A percentile compares a stretch with the other conserved stretches of the same genome.
Evolutionary conservation across 208 protist species (phyloP).

Genomic region (Acanthamoeba polyphaga): DNA sequence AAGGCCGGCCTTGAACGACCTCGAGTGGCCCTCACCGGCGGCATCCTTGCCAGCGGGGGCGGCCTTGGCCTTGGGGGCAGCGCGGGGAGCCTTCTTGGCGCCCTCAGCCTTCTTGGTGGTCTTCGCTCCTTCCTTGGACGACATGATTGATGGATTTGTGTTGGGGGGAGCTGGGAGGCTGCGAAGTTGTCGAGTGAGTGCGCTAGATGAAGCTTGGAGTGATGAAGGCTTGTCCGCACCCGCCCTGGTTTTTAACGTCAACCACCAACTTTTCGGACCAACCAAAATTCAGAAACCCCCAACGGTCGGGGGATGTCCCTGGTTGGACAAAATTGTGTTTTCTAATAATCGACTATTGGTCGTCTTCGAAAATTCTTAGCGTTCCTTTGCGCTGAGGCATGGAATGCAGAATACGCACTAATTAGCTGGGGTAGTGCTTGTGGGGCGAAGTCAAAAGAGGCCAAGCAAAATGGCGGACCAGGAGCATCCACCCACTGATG

Average conservation of each 20-base stretch:
- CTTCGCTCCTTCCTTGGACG: conserved; percentile 7
- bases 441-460: background rate
- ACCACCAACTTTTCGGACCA: background rate
- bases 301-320: background rate
- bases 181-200: too few species aligned
- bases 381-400: too few species aligned
- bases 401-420: too few species aligned
- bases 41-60: conserved; percentile 9
- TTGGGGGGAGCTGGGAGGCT: too few species aligned
- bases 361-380: background rate
- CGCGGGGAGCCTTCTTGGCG: conserved; percentile 12
- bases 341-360: background rate
- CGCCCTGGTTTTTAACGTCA: background rate
- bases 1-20: conserved; percentile 97
- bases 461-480: background rate
- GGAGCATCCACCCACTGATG: background rate
- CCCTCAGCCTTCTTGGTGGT: background rate
- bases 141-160: too few species aligned
- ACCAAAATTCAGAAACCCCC: background rate
- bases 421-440: too few species aligned
- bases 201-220: too few species aligned
- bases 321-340: background rate
- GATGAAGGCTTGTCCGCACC: too few species aligned
- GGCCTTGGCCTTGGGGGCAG: conserved; percentile 22
- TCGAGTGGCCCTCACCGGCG: conserved; percentile 84